A percentile compares a stretch with the other conserved stretches of the same genome.
Evolutionary conservation across 2,329 filamentous ascomycete genomes (phyloP).

Genomic region (Colletotrichum scovillei): DNA sequence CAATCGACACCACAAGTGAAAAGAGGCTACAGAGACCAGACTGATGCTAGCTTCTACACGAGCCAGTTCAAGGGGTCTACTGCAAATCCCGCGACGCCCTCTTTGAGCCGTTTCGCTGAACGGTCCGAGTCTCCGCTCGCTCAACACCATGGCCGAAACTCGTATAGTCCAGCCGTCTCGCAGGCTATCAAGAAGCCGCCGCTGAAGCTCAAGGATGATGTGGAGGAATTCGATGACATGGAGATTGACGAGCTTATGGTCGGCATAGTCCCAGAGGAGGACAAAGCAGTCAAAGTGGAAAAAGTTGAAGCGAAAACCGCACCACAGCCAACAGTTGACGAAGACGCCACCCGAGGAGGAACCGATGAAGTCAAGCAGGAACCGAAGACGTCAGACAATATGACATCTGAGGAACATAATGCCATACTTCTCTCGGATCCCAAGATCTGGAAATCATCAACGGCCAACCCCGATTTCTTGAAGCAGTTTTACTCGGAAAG

Average conservation of each 20-base stretch:
- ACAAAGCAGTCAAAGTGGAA: background rate
- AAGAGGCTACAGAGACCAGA: conserved; percentile 83
- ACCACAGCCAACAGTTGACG: background rate
- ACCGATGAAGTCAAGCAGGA: conserved; percentile 29
- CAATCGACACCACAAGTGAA: conserved; percentile 69
- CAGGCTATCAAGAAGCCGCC: conserved; percentile 22
- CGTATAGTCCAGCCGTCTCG: conserved; percentile 34
- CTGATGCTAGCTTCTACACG: conserved; percentile 84
- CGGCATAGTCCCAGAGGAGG: conserved; percentile 20
- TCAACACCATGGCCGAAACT: background rate
- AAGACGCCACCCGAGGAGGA: conserved; percentile 7
- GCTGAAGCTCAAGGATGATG: conserved; percentile 19
- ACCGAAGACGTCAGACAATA: conserved; percentile 61
- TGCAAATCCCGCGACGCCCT: conserved; percentile 40
- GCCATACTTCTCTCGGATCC: conserved; percentile 86
- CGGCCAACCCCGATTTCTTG: conserved; percentile 91
- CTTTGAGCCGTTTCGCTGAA: conserved; percentile 43
- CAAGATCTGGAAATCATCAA: conserved; percentile 86
- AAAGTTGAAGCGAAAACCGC: background rate
- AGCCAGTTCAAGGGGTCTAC: conserved; percentile 67
- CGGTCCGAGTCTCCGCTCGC: conserved; percentile 40
- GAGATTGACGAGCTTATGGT: conserved; percentile 31
- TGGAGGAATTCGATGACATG: conserved; percentile 34
- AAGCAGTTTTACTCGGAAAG: conserved; percentile 97
- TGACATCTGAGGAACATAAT: conserved; percentile 95